Base-by-base conservation (phyloP, 108 stramenopile species). In the Cylindrotheca fusiformis region DNA sequence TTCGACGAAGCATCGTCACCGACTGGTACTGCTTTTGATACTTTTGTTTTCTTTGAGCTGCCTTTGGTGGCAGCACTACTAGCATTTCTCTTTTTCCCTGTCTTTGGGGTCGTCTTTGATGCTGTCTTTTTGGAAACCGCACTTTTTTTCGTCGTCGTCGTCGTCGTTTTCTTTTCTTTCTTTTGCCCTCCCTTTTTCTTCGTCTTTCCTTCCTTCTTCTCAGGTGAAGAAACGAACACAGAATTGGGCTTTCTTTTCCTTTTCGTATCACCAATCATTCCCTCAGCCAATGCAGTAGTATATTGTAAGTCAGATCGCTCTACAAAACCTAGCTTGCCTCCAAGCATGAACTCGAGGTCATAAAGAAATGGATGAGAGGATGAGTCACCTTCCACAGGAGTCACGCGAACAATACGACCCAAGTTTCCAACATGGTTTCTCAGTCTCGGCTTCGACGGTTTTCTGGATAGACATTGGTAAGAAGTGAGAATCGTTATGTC, bases 221-320 rank as follows among this genome's bases (percentile, higher is more conserved):
- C 24, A 0, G 10, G 14, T 17, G 33, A 46, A 3, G 23, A 27
- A 5, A 33, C 63, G 4, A 57, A 50, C 25, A 32, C 26, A 21
- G 51, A 32, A 8, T 45, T 68, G 48, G 55, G 55, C 45, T 76
- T 75, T 41, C 67, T 67, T 27, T 44, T 65, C 44, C 2, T 18
- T 31, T 57, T 54, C 46, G 67, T 63, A 45, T 79, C 76, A 17
- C 71, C 82, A 3, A 61, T 69, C 76, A 88, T 69, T 36, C 87
- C 87, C 53, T 85, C 84, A 22, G 69, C 72, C 28, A 31, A 52
- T 10, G 83, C 86, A 21, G 87, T 85, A 10, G 87, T 85, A 60
- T 85, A 75, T 2, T 66, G 46, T 56, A 88, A 56, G 3, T 81
- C 77, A 24, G 23, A 32, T 55, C 87, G 58, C 2, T 31, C 32